Base-by-base conservation (phyloP, 2,329 filamentous ascomycete species). In the Cylindrodendrum hubeiense region DNA sequence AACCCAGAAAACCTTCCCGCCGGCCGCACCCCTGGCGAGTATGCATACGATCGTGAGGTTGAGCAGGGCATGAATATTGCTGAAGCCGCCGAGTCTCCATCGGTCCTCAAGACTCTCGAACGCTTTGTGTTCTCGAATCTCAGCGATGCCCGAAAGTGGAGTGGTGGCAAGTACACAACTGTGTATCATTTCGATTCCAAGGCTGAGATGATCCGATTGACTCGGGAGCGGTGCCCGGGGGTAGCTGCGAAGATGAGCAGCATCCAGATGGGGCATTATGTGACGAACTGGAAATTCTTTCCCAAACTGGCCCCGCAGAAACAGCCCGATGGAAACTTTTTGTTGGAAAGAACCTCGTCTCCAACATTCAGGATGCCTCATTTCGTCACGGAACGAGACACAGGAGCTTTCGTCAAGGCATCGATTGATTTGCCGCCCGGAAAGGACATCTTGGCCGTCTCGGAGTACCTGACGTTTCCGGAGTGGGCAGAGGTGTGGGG, bases 181-280 rank as follows among this genome's bases (percentile, higher is more conserved):
- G 66, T 85, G 44, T 86, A 85, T 64, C 82, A 85, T 69, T 84
- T 80, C 59, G 84, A 87, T 71, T 71, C 80, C 13, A 87, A 87
- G 73, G 85, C 85, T 1, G 82, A 84, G 30, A 74, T 83, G 13
- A 55, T 61, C 26, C 34, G 53, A 4, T 62, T 66, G 24, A 61
- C 59, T 2, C 30, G 56, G 21, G 52, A 61, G 3, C 28, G 30
- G 10, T 60, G 62, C 21, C 69, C 71, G 0, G 62, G 60, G 30
- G 62, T 70, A n/a, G n/a, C 33, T 4, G 41, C 59, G 6, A 33
- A 44, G n/a, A 17, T 68, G 59, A 70, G 69, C 57, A 62, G 41
- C 4, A 41, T 70, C 30, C 60, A 49, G 19, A 56, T 69, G 39
- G 67, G 69, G 8, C 50, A 60, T n/a, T 71, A 58, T 50, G 28